These are phyloP conservation scores for Adansonia rubrostipa DNA, from an alignment of 441 rosid species.

Conservation along the genomic window DNA sequence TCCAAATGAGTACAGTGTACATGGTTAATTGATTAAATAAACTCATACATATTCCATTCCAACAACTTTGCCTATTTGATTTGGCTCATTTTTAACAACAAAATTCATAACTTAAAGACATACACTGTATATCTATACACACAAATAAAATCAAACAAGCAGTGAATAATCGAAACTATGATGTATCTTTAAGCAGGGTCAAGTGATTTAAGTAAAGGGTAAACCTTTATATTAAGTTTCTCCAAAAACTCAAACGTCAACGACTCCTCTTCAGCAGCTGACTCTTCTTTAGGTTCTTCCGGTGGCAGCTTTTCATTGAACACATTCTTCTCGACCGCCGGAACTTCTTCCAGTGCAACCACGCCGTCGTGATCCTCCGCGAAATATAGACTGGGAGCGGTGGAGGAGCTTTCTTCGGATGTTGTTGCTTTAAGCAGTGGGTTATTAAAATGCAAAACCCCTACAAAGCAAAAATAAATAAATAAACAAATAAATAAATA, in stretches of 20 bases:
- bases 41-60: neutral
- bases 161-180: neutral
- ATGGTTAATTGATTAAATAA: neutral
- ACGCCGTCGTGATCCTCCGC: constrained; percentile 42
- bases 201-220: neutral
- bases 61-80: neutral
- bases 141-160: neutral
- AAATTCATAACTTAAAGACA: neutral
- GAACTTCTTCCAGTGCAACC: constrained; percentile 40
- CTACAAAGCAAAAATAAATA: constrained; percentile 29
- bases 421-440: constrained; percentile 50
- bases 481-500: neutral
- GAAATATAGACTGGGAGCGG: constrained; percentile 41
- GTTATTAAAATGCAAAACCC: constrained; percentile 29
- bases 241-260: constrained; percentile 51
- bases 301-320: constrained; percentile 32
- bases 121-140: neutral
- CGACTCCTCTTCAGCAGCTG: constrained; percentile 39
- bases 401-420: constrained; percentile 52
- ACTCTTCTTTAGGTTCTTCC: constrained; percentile 38
- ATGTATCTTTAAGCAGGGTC: neutral
- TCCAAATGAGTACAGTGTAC: neutral
- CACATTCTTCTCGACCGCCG: constrained; percentile 35
- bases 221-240: constrained; percentile 54
- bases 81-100: neutral